phyloP scores from a whole-genome alignment of 176 grass and related monocot species.

The Pharus latifolius region DNA sequence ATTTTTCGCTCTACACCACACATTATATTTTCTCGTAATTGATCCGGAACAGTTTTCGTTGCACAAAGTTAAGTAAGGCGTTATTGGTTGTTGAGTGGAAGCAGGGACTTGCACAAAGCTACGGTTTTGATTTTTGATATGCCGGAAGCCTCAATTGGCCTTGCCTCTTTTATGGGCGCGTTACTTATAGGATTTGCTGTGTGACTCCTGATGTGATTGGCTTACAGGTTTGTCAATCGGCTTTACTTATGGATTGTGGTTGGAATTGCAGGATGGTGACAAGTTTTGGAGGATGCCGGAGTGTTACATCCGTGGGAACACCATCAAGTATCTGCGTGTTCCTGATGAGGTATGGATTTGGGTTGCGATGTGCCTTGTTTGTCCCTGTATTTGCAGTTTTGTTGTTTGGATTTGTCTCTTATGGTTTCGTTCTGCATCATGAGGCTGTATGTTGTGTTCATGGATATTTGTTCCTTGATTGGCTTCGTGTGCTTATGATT shows the following conservation, averaged over 20 bases:
- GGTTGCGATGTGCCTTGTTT: not conserved
- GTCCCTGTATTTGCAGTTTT: not conserved
- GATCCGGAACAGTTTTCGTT: too few species aligned
- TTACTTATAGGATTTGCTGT: not conserved
- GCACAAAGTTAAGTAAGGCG: too few species aligned
- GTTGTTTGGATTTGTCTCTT: not conserved
- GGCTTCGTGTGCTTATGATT: not conserved
- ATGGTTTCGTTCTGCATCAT: not conserved
- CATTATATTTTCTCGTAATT: too few species aligned
- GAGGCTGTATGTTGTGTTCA: not conserved
- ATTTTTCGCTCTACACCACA: too few species aligned
- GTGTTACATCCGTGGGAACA: slow-evolving; percentile 96
- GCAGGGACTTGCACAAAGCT: too few species aligned
- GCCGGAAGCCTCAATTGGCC: too few species aligned
- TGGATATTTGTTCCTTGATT: not conserved
- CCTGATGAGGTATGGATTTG: slow-evolving; percentile 77
- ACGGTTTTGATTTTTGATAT: too few species aligned
- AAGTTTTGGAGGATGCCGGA: slow-evolving; percentile 99
- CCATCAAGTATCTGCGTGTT: slow-evolving; percentile 97
- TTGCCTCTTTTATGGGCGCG: not conserved
- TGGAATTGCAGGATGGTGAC: slow-evolving; percentile 82
- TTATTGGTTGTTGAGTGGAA: too few species aligned
- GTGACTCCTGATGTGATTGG: not conserved
- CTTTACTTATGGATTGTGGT: not conserved
- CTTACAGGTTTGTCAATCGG: not conserved